Evolutionary conservation across 2,329 filamentous ascomycete species (phyloP).

Genomic region (Xylaria sp.): DNA sequence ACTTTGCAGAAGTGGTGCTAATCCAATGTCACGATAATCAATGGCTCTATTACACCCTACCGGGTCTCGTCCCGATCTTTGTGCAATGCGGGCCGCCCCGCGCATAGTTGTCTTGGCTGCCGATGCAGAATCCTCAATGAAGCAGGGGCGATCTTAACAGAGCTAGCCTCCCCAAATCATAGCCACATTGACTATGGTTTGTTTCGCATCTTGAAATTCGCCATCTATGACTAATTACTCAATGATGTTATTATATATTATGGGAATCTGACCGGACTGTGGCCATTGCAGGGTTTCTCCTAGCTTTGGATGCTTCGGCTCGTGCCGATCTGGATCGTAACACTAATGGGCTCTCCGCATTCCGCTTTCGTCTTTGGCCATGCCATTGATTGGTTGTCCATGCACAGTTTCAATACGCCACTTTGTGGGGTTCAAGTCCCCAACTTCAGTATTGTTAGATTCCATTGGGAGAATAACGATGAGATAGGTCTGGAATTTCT

Average conservation of each 20-base stretch:
- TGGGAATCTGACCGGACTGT: neutral
- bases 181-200: too few species aligned
- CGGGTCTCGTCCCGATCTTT: neutral
- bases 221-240: neutral
- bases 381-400: slow-evolving; percentile 33
- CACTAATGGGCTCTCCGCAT: slow-evolving; percentile 26
- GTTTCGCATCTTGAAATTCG: neutral
- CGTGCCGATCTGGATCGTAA: slow-evolving; percentile 28
- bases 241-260: neutral
- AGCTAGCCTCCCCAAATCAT: neutral
- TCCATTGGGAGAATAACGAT: neutral
- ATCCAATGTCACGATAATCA: neutral
- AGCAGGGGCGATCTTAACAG: neutral
- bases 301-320: slow-evolving; percentile 25
- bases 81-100: neutral
- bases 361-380: slow-evolving; percentile 26
- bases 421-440: slow-evolving; percentile 19
- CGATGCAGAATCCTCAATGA: neutral
- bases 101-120: neutral
- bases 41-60: neutral
- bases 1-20: too few species aligned
- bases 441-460: slow-evolving; percentile 26
- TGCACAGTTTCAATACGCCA: slow-evolving; percentile 24
- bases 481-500: neutral
- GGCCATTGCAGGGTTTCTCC: neutral